phyloP scores from a whole-genome alignment of 164 flowering plant genomes.

The Paratinospora sagittata region DNA sequence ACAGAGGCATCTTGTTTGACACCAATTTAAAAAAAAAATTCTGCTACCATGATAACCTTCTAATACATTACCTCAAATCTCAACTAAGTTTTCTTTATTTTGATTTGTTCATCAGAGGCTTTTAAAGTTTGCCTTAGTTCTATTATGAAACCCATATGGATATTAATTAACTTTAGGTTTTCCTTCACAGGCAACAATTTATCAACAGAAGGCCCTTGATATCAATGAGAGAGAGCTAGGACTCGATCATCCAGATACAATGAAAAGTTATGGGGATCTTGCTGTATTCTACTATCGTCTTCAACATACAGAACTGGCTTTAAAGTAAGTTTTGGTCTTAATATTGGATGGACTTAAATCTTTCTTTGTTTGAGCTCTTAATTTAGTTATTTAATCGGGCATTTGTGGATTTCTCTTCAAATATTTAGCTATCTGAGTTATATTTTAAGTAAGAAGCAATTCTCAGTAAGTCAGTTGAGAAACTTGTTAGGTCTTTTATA shows the following conservation, averaged over 20 bases:
- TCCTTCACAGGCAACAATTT: constrained; percentile 77
- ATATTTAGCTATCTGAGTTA: background rate
- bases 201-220: constrained; percentile 97
- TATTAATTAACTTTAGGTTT: constrained; percentile 1
- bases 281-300: constrained; percentile 98
- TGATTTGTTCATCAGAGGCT: no score
- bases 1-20: background rate
- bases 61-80: background rate
- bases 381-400: background rate
- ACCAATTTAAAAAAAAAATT: background rate
- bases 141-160: background rate
- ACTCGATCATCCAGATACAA: constrained; percentile 99
- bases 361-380: background rate
- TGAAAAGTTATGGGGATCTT: constrained; percentile 99
- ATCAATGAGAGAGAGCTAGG: constrained; percentile 98
- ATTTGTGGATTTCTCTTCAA: constrained; percentile 1
- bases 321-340: constrained; percentile 56
- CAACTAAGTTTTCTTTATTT: background rate
- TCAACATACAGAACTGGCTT: constrained; percentile 97
- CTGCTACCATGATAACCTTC: background rate
- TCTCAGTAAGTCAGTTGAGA: background rate
- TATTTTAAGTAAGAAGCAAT: background rate
- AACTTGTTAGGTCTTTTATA: background rate
- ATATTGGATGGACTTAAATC: background rate
- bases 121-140: constrained; percentile 1